A percentile compares a stretch with the other conserved stretches of the same genome.
These are phyloP conservation scores for Geotrichum reessii DNA, from an alignment of 1,139 yeast species.

Conservation along the genomic window DNA sequence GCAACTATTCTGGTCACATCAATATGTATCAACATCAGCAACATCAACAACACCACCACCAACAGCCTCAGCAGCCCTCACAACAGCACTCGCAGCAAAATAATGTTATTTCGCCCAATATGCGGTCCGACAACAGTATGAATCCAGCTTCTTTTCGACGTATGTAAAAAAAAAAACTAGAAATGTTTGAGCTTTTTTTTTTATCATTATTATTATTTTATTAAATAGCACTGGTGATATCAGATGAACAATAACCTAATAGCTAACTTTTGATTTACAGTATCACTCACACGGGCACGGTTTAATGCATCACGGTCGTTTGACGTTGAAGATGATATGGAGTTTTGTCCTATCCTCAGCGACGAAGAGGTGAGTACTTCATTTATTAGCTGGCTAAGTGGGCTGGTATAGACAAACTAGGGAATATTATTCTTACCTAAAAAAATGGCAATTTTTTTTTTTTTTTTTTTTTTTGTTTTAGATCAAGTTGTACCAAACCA, in stretches of 20 bases:
- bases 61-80: background rate
- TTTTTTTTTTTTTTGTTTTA: background rate
- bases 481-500: background rate
- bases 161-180: background rate
- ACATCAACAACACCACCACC: background rate
- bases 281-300: conserved; percentile 30
- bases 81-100: background rate
- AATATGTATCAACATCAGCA: conserved; percentile 5
- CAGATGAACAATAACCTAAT: too few relatives aligned
- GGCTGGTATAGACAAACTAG: background rate
- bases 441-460: too few relatives aligned
- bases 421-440: too few relatives aligned
- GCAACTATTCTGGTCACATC: background rate
- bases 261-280: conserved; percentile 5
- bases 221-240: background rate
- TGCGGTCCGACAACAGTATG: conserved; percentile 8
- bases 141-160: conserved; percentile 1
- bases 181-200: background rate
- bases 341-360: conserved; percentile 52
- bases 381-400: background rate
- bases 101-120: background rate
- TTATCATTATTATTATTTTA: too few relatives aligned
- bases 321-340: conserved; percentile 59
- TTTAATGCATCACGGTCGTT: conserved; percentile 58
- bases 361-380: conserved; percentile 28